A percentile compares a stretch with the other conserved stretches of the same genome.
Conservation (phyloP, 352 stramenopile species). For the Globisporangium paroecandrum region DNA sequence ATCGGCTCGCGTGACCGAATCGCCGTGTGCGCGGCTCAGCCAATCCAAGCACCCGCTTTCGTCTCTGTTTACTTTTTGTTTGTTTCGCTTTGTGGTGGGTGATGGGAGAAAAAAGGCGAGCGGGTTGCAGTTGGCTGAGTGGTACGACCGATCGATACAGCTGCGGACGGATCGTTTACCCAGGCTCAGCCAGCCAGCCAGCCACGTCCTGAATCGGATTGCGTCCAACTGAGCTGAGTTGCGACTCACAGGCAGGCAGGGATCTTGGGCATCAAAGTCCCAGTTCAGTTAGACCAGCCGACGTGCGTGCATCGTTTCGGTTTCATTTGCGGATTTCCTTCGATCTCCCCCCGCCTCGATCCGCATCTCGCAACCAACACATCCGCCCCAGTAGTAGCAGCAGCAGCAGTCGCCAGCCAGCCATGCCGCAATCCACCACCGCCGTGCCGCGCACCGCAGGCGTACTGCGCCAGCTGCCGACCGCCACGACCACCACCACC, state of each 20-base stretch:
- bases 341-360: background rate
- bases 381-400: background rate
- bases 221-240: background rate
- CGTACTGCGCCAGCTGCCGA: conserved; percentile 21
- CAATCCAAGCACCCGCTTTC: conserved; percentile 3
- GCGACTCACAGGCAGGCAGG: too few species aligned
- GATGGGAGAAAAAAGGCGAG: background rate
- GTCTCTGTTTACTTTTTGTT: background rate
- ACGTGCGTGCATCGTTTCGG: background rate
- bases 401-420: background rate
- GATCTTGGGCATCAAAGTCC: background rate
- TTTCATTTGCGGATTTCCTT: conserved; percentile 12
- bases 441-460: conserved; percentile 14
- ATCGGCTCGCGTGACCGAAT: background rate
- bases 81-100: background rate
- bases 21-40: background rate
- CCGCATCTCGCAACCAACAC: background rate
- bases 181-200: background rate
- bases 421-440: conserved; percentile 4
- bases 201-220: background rate
- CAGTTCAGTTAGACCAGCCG: background rate
- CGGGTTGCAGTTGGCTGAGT: conserved; percentile 4
- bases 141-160: background rate
- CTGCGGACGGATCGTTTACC: conserved; percentile 8
- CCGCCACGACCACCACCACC: conserved; percentile 7